Conservation (phyloP, 768 basidiomycete genomes). For the Amylocystis lapponica region DNA sequence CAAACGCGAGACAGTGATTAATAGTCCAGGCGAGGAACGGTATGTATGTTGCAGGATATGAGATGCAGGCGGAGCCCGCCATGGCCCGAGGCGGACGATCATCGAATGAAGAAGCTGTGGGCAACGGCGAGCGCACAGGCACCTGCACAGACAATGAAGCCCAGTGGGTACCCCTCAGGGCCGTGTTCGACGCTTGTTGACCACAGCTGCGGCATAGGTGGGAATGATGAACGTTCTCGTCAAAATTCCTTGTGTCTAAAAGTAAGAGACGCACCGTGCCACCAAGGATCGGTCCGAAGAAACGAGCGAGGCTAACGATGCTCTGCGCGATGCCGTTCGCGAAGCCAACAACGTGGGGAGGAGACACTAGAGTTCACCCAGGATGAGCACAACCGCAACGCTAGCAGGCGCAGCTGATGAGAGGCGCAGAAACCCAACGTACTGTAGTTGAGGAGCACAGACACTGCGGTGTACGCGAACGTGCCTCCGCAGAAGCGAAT, state of each 20-base stretch:
- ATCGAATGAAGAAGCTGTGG: slow-evolving; percentile 75
- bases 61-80: too few relatives aligned
- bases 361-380: slow-evolving; percentile 60
- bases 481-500: slow-evolving; percentile 84
- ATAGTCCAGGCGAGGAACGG: too few relatives aligned
- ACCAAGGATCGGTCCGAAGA: slow-evolving; percentile 81
- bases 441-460: slow-evolving; percentile 87
- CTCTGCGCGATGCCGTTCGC: slow-evolving; percentile 97
- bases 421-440: slow-evolving; percentile 21
- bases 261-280: slow-evolving; percentile 55
- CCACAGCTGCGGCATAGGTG: slow-evolving; percentile 50
- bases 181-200: slow-evolving; percentile 60
- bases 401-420: neutral
- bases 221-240: neutral
- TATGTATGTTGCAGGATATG: too few relatives aligned
- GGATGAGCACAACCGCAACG: neutral
- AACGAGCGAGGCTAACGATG: slow-evolving; percentile 89
- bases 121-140: slow-evolving; percentile 57
- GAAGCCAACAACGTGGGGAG: slow-evolving; percentile 80
- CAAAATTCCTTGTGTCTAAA: neutral
- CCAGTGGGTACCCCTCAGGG: slow-evolving; percentile 68
- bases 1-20: too few relatives aligned
- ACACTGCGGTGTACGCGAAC: slow-evolving; percentile 86
- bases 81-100: too few relatives aligned
- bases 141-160: slow-evolving; percentile 61